Evolutionary conservation across 768 basidiomycete genomes (phyloP), one percentile per base, ranked within the genome.

Genomic region (Termitomyces sp.): DNA sequence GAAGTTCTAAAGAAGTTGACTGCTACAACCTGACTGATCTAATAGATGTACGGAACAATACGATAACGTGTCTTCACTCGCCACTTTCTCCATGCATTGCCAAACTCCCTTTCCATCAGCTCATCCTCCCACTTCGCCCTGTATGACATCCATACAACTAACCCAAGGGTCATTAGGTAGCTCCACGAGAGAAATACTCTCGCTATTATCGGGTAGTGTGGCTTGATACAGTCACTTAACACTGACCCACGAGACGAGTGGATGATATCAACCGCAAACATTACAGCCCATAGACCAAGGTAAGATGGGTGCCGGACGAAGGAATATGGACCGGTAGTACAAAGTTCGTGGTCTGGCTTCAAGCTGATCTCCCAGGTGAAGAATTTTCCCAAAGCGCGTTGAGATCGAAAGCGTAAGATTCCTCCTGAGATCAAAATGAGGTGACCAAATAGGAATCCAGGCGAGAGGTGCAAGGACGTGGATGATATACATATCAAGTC

Each of bases 311-410:
- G 57, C 12, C 57, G 50, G 12, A 58, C 51, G 16, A 58, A 23
- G 2, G 57, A 27, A 41, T 58, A 58, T 21, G 57, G 57, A 7
- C 57, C 57, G 19, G 11, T 41, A 7, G 57, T 58, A 37, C 57
- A 58, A 4, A 58, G 57, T 25, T 58, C 32, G 21, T 58, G 57
- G 25, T 43, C 51, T 10, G 23, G n/a, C 37, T 53, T 58, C 14
- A 58, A 31, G 38, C 51, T 47, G 45, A 58, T 58, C 29, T 58
- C 57, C 57, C 57, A 58, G 31, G 57, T 58, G 31, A 58, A 58
- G 32, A 19, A 58, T 48, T 48, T 53, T 2, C 57, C 57, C n/a
- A 58, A 23, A 1, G 57, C 35, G 27, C 57, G 57, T 19, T 58
- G 57, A 1, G 57, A 35, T 21, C 6, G 25, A 16, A 58, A 38